A percentile compares a stretch with the other conserved stretches of the same genome.
These are phyloP conservation scores for Eucalyptus tenuipes DNA, from an alignment of 345 rosid genomes.

Conservation along the genomic window DNA sequence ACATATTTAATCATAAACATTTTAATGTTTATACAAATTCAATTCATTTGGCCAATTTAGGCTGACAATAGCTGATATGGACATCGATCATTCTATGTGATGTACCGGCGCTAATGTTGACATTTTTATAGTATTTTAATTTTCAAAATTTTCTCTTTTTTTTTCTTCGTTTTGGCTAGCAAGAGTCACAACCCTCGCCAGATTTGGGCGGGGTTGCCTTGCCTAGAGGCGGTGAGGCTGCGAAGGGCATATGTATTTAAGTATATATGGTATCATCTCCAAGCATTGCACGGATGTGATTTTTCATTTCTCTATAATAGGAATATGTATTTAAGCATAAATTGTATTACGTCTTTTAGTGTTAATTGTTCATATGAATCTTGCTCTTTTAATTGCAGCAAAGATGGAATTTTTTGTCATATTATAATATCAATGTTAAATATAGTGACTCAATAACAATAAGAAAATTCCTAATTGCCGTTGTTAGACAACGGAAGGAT, in stretches of 20 bases:
- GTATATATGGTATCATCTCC: not conserved
- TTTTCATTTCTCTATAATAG: not conserved
- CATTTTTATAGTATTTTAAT: too few species aligned
- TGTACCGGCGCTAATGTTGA: accelerated
- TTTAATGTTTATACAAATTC: too few species aligned
- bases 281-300: not conserved
- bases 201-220: not conserved
- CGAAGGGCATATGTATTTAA: not conserved
- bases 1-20: accelerated
- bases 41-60: accelerated
- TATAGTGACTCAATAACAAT: not conserved
- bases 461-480: not conserved
- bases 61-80: accelerated
- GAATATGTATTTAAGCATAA: not conserved
- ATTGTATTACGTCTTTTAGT: too few species aligned
- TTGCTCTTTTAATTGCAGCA: not conserved
- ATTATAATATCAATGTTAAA: not conserved
- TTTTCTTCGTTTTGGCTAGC: not conserved
- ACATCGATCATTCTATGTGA: accelerated
- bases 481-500: too few species aligned
- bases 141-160: too few species aligned
- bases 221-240: not conserved
- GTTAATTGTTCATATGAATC: not conserved
- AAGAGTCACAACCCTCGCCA: accelerated
- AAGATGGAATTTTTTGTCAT: not conserved